phyloP scores from a whole-genome alignment of 1,284 basidiomycete species.

The Cryptococcus maquisensis region DNA sequence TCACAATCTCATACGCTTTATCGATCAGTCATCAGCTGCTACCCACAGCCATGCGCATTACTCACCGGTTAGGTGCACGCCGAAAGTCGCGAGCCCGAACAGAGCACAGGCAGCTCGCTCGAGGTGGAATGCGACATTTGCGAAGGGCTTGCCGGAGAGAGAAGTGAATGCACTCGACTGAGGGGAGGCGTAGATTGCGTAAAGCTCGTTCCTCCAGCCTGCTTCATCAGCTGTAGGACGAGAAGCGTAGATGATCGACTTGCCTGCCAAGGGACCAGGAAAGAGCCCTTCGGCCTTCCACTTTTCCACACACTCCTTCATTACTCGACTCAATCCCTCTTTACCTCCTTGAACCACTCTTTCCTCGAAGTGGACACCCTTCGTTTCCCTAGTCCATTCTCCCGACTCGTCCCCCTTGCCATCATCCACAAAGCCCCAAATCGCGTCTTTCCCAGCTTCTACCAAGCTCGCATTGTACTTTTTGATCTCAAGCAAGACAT shows the following conservation, averaged over 20 bases:
- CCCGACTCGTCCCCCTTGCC: constrained; percentile 10
- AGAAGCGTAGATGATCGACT: constrained; percentile 10
- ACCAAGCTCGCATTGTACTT: not conserved
- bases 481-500: constrained; percentile 19
- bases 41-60: not conserved
- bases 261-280: constrained; percentile 45
- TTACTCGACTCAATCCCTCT: constrained; percentile 34
- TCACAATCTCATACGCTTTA: constrained; percentile 41
- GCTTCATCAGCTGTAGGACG: not conserved
- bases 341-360: constrained; percentile 23
- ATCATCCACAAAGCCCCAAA: constrained; percentile 10
- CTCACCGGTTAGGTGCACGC: constrained; percentile 46
- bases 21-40: not conserved
- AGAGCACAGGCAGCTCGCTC: constrained; percentile 75
- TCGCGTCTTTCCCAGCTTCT: not conserved
- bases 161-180: constrained; percentile 48
- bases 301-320: constrained; percentile 36
- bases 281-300: constrained; percentile 48
- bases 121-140: constrained; percentile 76
- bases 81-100: constrained; percentile 84
- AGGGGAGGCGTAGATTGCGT: constrained; percentile 72
- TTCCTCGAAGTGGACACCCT: constrained; percentile 29
- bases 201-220: constrained; percentile 80
- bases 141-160: constrained; percentile 5
- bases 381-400: not conserved